Evolutionary conservation across 108 stramenopile species (phyloP), one percentile per base, ranked within the genome.

Genomic region (Aurantiochytrium sp.): DNA sequence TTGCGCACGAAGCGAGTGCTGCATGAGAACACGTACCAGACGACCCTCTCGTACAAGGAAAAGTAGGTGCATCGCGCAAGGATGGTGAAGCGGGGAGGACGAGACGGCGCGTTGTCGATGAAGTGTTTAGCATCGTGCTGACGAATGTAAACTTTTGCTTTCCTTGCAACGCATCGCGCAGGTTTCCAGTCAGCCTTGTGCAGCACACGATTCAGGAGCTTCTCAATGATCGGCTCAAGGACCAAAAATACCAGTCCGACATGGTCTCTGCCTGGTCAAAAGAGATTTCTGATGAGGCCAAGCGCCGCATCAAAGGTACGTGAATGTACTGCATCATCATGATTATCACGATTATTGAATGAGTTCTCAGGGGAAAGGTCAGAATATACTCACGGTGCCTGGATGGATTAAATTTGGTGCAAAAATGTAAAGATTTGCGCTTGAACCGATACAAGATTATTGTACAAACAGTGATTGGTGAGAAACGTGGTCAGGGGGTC

Each of bases 1-100:
- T 45, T 53, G n/a, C 45, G 76, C 4, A 53, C 76, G 76, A 83
- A 83, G 76, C 76, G 76, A 14, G 45, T 83, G 19, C 25, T 83
- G 76, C 49, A 47, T 23, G 76, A 83, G 51, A 83, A 83, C 51
- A 83, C 76, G 49, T 83, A 83, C 51, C 76, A 83, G 51, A 83
- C 76, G 25, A 28, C 76, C 43, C 25, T 83, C 23, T 53, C 76
- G 45, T 83, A 53, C 76, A 83, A 83, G 51, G 76, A 83, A 23
- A 83, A 83, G 76, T 83, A 53, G 49, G 76, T 83, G 4, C n/a
- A 35, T 10, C 2, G 25, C n/a, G 10, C n/a, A 69, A 2, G 35
- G 35, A 35, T 35, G 35, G 35, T 35, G 59, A 19, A n/a, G 59
- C n/a, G 19, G 2, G n/a, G 59, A 59, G 59, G 21, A 3, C 19